Evolutionary conservation across 1,139 yeast genomes (phyloP).

Genomic region (Blastobotrys petasosporus): DNA sequence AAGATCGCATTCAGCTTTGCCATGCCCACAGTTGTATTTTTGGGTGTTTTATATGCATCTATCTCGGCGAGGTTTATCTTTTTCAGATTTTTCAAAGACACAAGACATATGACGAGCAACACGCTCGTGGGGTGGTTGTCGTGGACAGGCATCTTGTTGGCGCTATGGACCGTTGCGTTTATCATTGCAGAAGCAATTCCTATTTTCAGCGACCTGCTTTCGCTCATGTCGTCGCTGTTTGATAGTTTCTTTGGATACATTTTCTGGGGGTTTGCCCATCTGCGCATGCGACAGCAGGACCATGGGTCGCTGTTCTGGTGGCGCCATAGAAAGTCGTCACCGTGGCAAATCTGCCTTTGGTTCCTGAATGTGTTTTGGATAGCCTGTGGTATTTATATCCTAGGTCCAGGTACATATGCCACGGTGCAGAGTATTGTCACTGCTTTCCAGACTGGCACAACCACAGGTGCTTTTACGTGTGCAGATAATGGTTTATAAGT

Average conservation of each 20-base stretch:
- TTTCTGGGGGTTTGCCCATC: constrained; percentile 60
- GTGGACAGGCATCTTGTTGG: constrained; percentile 43
- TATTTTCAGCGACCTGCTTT: constrained; percentile 51
- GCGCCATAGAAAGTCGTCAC: constrained; percentile 19
- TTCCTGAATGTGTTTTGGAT: constrained; percentile 39
- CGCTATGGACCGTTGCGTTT: constrained; percentile 50
- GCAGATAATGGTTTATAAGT: constrained; percentile 8
- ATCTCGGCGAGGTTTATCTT: constrained; percentile 50
- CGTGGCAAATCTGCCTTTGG: constrained; percentile 27
- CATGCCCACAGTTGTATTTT: constrained; percentile 51
- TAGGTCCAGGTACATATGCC: constrained; percentile 57
- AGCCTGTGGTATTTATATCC: constrained; percentile 44
- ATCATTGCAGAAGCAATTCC: constrained; percentile 59
- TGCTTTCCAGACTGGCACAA: constrained; percentile 43
- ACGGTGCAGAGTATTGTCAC: constrained; percentile 48
- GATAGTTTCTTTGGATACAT: constrained; percentile 64
- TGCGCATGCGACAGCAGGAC: constrained; percentile 32
- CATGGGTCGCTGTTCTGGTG: constrained; percentile 29
- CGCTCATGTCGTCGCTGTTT: constrained; percentile 57
- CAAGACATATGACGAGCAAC: constrained; percentile 42
- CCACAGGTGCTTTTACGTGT: constrained; percentile 50
- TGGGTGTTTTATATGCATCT: constrained; percentile 51
- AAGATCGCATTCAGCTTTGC: constrained; percentile 57
- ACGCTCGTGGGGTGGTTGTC: constrained; percentile 48
- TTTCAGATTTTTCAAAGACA: constrained; percentile 40